A percentile compares a stretch with the other conserved stretches of the same genome.
These are phyloP conservation scores for Kluyveromyces sp. DNA, from an alignment of 1,139 yeast genomes.

Conservation along the genomic window DNA sequence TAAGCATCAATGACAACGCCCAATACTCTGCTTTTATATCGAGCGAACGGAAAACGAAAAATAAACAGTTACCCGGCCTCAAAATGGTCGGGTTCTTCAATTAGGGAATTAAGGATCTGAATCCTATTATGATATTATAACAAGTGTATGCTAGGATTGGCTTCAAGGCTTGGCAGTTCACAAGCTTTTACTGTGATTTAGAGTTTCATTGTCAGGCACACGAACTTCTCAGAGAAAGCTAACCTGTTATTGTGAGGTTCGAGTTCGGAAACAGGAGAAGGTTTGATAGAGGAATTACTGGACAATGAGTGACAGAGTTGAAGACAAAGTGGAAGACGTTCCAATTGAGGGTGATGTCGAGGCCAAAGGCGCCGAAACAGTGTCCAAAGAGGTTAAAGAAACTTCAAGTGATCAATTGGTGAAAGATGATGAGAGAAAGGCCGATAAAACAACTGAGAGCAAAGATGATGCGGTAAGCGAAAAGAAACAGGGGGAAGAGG, in stretches of 20 bases:
- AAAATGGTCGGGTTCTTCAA: not conserved
- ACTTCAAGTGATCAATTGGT: conserved; percentile 25
- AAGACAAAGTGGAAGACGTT: conserved; percentile 9
- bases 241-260: not conserved
- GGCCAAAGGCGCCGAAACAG: not conserved
- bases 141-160: too few relatives aligned
- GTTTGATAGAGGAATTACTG: not conserved
- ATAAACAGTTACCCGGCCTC: not conserved
- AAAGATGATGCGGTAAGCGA: conserved; percentile 6
- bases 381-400: conserved; percentile 9
- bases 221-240: too few relatives aligned
- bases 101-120: not conserved
- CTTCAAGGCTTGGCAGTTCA: too few relatives aligned
- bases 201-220: too few relatives aligned
- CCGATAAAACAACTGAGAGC: conserved; percentile 15
- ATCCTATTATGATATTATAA: too few relatives aligned
- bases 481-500: conserved; percentile 9
- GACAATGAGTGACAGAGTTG: conserved; percentile 6
- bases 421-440: conserved; percentile 9
- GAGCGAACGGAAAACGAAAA: not conserved
- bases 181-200: too few relatives aligned
- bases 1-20: not conserved
- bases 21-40: not conserved
- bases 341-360: conserved; percentile 2
- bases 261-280: not conserved